These are phyloP conservation scores for Tolypocladium pustulatum DNA, from an alignment of 2,329 filamentous ascomycete genomes.

Conservation along the genomic window DNA sequence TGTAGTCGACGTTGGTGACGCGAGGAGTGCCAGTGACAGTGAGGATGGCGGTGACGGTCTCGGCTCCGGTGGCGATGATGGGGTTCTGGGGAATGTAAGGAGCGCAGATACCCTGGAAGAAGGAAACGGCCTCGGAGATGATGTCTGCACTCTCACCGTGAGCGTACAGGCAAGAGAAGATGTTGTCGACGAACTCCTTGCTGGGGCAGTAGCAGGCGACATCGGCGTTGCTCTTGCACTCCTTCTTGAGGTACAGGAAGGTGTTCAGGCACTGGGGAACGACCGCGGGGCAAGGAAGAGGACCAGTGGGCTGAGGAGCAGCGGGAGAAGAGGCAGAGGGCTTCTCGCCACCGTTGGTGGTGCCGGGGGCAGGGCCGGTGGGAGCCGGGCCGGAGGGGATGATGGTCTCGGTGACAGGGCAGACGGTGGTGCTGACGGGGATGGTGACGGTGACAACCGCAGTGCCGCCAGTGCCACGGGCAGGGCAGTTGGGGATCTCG, in stretches of 20 bases:
- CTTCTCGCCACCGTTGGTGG: constrained; percentile 1
- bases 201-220: constrained; percentile 78
- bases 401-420: constrained; percentile 47
- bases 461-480: constrained; percentile 30
- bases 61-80: constrained; percentile 69
- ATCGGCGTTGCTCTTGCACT: constrained; percentile 79
- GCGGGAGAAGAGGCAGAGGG: constrained; percentile 10
- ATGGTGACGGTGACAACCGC: constrained; percentile 42
- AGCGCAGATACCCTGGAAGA: constrained; percentile 88
- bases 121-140: constrained; percentile 62
- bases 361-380: constrained; percentile 10
- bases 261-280: constrained; percentile 88
- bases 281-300: constrained; percentile 53
- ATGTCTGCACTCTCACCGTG: constrained; percentile 58
- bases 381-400: constrained; percentile 16
- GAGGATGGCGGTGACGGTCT: constrained; percentile 51
- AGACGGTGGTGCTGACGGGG: constrained; percentile 48
- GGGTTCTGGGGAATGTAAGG: constrained; percentile 65
- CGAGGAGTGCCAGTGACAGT: constrained; percentile 42
- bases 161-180: constrained; percentile 73
- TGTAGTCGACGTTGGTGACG: constrained; percentile 36
- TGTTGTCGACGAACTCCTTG: constrained; percentile 61
- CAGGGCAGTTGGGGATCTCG: constrained; percentile 40
- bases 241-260: constrained; percentile 58
- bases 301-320: constrained; percentile 21